phyloP scores from a whole-genome alignment of 164 flowering plant genomes.

The Chimonanthus praecox region DNA sequence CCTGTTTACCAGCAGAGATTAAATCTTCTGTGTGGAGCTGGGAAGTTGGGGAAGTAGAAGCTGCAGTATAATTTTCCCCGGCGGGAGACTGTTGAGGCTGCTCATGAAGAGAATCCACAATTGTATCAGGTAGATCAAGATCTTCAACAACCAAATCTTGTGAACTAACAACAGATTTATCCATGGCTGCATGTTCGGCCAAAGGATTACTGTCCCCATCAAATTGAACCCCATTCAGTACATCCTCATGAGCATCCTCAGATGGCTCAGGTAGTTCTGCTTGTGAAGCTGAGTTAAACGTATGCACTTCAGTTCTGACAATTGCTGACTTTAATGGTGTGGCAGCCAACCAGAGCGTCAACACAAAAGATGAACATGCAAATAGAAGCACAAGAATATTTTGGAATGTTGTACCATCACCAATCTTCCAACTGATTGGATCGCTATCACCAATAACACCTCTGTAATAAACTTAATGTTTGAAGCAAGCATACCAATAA shows the following conservation, averaged over 20 bases:
- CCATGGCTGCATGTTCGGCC: conserved; percentile 20
- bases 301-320: conserved; percentile 34
- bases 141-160: conserved; percentile 31
- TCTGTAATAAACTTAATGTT: conserved; percentile 68
- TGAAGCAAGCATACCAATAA: conserved; percentile 67
- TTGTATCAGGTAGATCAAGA: conserved; percentile 45
- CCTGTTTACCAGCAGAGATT: conserved; percentile 12
- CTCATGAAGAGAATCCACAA: conserved; percentile 44
- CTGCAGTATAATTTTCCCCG: conserved; percentile 26
- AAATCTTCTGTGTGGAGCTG: conserved; percentile 23
- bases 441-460: conserved; percentile 81
- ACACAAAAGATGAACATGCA: conserved; percentile 51
- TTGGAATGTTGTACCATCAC: conserved; percentile 32
- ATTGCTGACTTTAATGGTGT: conserved; percentile 84
- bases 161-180: conserved; percentile 20
- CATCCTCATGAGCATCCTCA: conserved; percentile 26
- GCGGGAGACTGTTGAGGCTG: conserved; percentile 20
- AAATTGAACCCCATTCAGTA: conserved; percentile 18
- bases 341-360: conserved; percentile 83
- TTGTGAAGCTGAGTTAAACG: conserved; percentile 42
- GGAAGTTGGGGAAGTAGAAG: conserved; percentile 7
- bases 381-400: conserved; percentile 48
- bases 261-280: conserved; percentile 19
- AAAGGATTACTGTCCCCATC: conserved; percentile 24
- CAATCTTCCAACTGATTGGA: conserved; percentile 71